These are phyloP conservation scores for Colletotrichum echinochloae DNA, from an alignment of 2,329 filamentous ascomycete species.

Conservation along the genomic window DNA sequence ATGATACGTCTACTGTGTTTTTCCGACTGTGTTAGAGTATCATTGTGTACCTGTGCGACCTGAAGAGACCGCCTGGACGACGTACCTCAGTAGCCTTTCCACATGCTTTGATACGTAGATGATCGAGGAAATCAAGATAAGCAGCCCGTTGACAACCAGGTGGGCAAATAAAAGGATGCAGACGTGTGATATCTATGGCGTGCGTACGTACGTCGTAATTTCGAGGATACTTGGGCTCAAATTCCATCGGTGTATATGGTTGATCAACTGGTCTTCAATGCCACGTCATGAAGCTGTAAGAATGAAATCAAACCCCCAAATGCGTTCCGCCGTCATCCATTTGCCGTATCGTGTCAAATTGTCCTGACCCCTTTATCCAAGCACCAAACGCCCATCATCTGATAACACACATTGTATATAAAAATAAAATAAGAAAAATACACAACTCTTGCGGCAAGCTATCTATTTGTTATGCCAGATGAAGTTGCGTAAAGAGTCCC, in stretches of 20 bases:
- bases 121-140: slow-evolving; percentile 4
- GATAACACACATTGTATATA: slow-evolving; percentile 12
- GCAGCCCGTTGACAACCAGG: slow-evolving; percentile 62
- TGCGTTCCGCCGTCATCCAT: slow-evolving; percentile 6
- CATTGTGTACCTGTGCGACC: too few relatives aligned
- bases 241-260: slow-evolving; percentile 17
- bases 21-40: too few relatives aligned
- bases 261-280: slow-evolving; percentile 43
- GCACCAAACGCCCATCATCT: slow-evolving; percentile 25
- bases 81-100: too few relatives aligned
- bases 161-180: slow-evolving; percentile 59
- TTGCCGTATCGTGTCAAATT: background rate
- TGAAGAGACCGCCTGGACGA: too few relatives aligned
- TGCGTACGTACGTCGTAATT: background rate
- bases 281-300: slow-evolving; percentile 24
- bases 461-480: slow-evolving; percentile 82
- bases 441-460: background rate
- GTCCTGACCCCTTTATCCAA: background rate
- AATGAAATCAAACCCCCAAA: slow-evolving; percentile 10
- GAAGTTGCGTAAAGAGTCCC: slow-evolving; percentile 88
- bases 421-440: background rate
- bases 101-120: background rate
- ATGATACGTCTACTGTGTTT: too few relatives aligned
- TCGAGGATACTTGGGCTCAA: background rate
- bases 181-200: background rate